Evolutionary conservation across 208 protist genomes (phyloP).

Genomic region (Leishmania tropica): DNA sequence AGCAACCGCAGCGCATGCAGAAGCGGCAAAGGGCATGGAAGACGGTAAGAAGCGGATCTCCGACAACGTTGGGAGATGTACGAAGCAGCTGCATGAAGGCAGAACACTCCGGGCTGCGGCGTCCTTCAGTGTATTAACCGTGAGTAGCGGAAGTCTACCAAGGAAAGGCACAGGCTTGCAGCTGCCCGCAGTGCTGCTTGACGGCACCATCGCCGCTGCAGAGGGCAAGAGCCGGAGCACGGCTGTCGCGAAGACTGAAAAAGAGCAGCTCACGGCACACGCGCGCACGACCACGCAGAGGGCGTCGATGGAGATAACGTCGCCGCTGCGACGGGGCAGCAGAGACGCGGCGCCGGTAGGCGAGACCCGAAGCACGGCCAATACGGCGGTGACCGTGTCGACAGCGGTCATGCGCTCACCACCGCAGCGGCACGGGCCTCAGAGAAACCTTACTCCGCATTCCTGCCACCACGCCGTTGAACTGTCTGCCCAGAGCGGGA

Average conservation of each 20-base stretch:
- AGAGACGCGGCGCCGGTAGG: not conserved
- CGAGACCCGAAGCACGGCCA: not conserved
- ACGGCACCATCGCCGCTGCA: not conserved
- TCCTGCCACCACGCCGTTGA: not conserved
- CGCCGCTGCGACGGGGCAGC: not conserved
- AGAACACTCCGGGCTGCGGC: not conserved
- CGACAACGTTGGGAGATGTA: not conserved
- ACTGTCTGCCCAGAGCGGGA: not conserved
- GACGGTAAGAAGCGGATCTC: not conserved
- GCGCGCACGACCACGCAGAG: constrained; percentile 1
- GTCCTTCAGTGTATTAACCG: constrained; percentile 1
- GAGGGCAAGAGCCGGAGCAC: not conserved
- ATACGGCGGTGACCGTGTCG: not conserved
- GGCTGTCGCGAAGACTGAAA: not conserved
- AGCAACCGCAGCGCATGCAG: not conserved
- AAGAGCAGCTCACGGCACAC: constrained; percentile 9
- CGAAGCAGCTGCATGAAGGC: not conserved
- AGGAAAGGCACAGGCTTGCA: constrained; percentile 13
- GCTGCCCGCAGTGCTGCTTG: constrained; percentile 20
- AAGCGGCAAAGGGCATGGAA: not conserved
- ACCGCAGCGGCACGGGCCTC: not conserved
- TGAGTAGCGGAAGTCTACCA: not conserved
- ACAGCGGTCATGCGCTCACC: not conserved
- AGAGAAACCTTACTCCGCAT: not conserved
- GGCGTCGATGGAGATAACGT: constrained; percentile 1